Evolutionary conservation across 495 filamentous ascomycete species (phyloP), one percentile per base, ranked within the genome.

Genomic region (Aspergillus sparsus): DNA sequence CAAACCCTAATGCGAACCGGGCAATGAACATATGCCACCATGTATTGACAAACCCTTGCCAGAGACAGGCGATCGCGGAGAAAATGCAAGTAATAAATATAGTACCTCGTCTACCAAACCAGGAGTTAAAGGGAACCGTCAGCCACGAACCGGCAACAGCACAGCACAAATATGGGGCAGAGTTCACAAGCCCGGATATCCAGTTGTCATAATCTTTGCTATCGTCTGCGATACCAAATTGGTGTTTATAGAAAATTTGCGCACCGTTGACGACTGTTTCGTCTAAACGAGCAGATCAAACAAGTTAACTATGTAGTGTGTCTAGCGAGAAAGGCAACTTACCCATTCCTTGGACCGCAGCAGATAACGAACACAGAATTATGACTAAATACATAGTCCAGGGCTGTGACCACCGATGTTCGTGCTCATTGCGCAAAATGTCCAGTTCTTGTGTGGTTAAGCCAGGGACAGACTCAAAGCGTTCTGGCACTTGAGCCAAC

Each of bases 61-160:
- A 91, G 58, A 96, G 82, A 70, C 87, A 92, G 7, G 89, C 82
- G 11, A 87, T 65, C 5, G 87, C 85, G 11, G 82, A 84, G 61
- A 89, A 80, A 11, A 81, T 68, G 67, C 87, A 91, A 15, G 88
- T 85, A 46, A 94, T 75, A 70, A 95, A 93, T 53, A 96, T 89
- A 11, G 91, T 93, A 7, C 91, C 89, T 3, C 91, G 85, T 53
- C 92, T 87, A 21, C 91, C 92, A 62, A 93, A 88, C 57, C 72
- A 80, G 60, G 87, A 84, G 71, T 96, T 96, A 69, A 91, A 82
- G 0, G 90, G 90, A 16, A 87, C 86, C 3, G 89, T 92, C 42
- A 92, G 78, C 91, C 91, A 96, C 76, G 88, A 94, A 15, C 89
- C 88, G 46, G 90, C 69, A 42, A 92, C 69, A 16, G 91, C 89